Evolutionary conservation across 73 alveolate species (phyloP).

Genomic region (Diophrys appendiculata): DNA sequence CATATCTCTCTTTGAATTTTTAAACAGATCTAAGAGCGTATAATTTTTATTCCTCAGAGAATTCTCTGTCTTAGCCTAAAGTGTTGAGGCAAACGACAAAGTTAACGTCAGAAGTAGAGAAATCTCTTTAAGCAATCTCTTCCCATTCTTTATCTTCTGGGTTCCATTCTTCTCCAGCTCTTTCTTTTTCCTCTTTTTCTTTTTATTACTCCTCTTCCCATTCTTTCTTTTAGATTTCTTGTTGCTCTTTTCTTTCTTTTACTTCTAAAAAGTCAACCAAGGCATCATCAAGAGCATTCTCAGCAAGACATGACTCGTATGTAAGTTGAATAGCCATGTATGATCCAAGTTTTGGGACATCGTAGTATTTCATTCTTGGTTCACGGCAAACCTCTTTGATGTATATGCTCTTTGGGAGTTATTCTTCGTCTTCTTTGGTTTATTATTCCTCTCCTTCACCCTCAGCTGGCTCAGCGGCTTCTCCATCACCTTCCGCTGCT

Average conservation of each 20-base stretch:
- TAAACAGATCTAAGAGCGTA: slow-evolving; percentile 57
- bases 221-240: slow-evolving; percentile 70
- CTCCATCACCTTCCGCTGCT: slow-evolving; percentile 51
- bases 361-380: slow-evolving; percentile 83
- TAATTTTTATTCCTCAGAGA: slow-evolving; percentile 67
- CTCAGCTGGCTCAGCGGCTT: slow-evolving; percentile 50
- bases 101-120: slow-evolving; percentile 33
- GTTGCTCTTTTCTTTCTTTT: slow-evolving; percentile 64
- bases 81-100: slow-evolving; percentile 88
- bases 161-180: slow-evolving; percentile 63
- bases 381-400: slow-evolving; percentile 90
- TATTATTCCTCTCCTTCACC: slow-evolving; percentile 56
- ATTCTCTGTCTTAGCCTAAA: slow-evolving; percentile 89
- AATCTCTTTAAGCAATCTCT: slow-evolving; percentile 52
- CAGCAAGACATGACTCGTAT: slow-evolving; percentile 77
- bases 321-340: slow-evolving; percentile 87
- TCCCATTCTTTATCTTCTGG: slow-evolving; percentile 62
- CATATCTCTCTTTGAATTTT: slow-evolving; percentile 70
- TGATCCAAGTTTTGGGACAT: slow-evolving; percentile 93
- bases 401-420: slow-evolving; percentile 55
- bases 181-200: slow-evolving; percentile 74
- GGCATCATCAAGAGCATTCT: slow-evolving; percentile 84
- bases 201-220: slow-evolving; percentile 72
- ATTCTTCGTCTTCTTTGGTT: slow-evolving; percentile 16
- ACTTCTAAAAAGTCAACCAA: slow-evolving; percentile 72